Conservation (phyloP, 371 early-diverging fungal genomes). For the Actinomortierella wolfii region DNA sequence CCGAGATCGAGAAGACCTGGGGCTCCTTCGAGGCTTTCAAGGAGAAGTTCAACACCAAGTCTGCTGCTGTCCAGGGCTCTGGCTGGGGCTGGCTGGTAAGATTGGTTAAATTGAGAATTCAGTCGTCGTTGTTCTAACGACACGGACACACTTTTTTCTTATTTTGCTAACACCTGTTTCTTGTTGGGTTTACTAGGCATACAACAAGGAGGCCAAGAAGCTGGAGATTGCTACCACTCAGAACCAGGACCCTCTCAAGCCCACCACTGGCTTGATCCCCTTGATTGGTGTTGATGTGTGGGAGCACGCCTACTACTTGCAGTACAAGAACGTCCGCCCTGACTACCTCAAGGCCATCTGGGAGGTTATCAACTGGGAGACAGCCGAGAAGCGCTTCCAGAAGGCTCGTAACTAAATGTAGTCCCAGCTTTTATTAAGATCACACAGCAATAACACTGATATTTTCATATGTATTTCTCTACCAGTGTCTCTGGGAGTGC, state of each 20-base stretch:
- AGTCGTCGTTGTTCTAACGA: no score
- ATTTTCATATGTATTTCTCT: neutral
- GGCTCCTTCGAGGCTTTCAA: constrained; percentile 89
- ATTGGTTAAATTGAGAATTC: constrained; percentile 11
- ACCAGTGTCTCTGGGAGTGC: neutral
- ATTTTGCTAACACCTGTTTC: neutral
- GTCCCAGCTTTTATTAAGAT: no score
- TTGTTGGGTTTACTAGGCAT: constrained; percentile 57
- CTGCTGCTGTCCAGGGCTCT: constrained; percentile 93
- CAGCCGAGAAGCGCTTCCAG: constrained; percentile 82
- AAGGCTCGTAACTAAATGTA: constrained; percentile 55
- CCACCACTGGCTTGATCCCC: constrained; percentile 68
- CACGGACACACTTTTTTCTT: neutral
- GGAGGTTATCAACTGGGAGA: constrained; percentile 98
- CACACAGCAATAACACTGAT: neutral
- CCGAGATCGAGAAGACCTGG: constrained; percentile 83
- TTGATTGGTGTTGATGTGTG: constrained; percentile 97
- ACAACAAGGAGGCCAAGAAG: constrained; percentile 77
- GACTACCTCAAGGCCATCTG: constrained; percentile 96
- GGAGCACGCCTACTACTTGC: constrained; percentile 99
- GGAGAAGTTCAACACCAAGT: constrained; percentile 77
- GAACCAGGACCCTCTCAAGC: constrained; percentile 91
- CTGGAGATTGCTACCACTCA: constrained; percentile 89
- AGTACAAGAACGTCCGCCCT: constrained; percentile 96
- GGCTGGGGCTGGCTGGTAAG: constrained; percentile 98